Base-by-base conservation (phyloP, 2,329 filamentous ascomycete genomes). In the Samsoniella hepiali region DNA sequence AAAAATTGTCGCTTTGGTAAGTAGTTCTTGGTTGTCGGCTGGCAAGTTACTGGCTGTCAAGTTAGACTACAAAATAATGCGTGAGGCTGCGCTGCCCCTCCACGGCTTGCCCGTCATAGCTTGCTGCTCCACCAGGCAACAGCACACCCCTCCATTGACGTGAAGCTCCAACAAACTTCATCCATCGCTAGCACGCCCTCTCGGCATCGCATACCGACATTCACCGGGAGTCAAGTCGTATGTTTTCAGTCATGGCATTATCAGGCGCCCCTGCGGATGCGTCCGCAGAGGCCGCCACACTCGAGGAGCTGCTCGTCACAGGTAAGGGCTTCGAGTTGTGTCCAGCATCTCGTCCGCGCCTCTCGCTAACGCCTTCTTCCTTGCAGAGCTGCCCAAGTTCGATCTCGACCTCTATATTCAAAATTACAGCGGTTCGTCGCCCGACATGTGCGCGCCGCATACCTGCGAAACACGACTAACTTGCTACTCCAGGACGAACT, bases 331-430 rank as follows among this genome's bases (percentile, higher is more conserved):
- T 34, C 29, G 3, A 17, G 29, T 1, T 47, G 27, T 40, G 22
- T 31, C 31, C 15, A 27, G 27, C 50, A 29, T 59, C 22, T 32
- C 27, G 38, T 38, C n/a, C 34, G 31, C 38, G 31, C 32, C 49
- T 63, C 63, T 29, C 10, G 64, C 64, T 69, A 44, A 69, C 64
- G 44, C 47, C 54, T 15, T n/a, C 40, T 42, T 42, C 42, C 47
- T 49, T 64, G 17, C 59, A 94, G 91, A 92, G 55, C 77, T 85
- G 7, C 93, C 94, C 10, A 97, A 94, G 73, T 89, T 98, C 69
- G 95, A 98, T 71, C 84, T 99, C 49, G 92, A 97, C 65, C 86
- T 90, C 44, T 98, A 97, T 76, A 90, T 97, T 57, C 84, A 89
- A 68, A 96, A 97, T 73, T 99, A 98, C 76, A 83, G 81, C 73